Percentiles rank a stretch among this genome's conserved stretches.
These are phyloP conservation scores for Boletus vermiculosoides DNA, from an alignment of 768 basidiomycete species.

Conservation along the genomic window DNA sequence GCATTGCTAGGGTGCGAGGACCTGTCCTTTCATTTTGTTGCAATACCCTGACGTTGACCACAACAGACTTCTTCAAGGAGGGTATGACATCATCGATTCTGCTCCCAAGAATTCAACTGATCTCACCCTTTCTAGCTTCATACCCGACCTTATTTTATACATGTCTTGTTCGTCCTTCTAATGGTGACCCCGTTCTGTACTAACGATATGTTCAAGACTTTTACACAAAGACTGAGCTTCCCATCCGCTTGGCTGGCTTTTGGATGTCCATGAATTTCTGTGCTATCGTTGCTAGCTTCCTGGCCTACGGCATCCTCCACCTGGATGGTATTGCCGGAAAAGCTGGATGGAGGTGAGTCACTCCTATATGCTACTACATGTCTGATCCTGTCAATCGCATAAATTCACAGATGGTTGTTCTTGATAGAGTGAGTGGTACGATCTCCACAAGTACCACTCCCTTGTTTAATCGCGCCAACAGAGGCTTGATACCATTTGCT, in stretches of 20 bases:
- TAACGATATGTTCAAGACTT: conserved; percentile 31
- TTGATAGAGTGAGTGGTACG: conserved; percentile 31
- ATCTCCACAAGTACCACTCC: neutral
- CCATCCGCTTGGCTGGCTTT: conserved; percentile 59
- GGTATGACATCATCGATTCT: conserved; percentile 28
- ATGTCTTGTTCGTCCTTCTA: conserved; percentile 46
- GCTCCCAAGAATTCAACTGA: neutral
- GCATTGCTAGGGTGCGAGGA: too few species aligned
- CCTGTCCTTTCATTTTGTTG: too few species aligned
- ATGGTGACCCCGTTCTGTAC: neutral
- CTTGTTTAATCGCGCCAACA: neutral
- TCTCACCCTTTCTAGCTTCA: conserved; percentile 38
- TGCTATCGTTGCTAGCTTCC: conserved; percentile 56
- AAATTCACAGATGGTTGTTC: conserved; percentile 34
- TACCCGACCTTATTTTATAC: conserved; percentile 61
- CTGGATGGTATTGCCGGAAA: conserved; percentile 9
- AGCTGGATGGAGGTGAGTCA: conserved; percentile 17
- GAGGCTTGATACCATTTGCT: conserved; percentile 42
- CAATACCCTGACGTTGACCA: neutral
- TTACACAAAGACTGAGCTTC: conserved; percentile 57
- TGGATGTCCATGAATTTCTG: conserved; percentile 61
- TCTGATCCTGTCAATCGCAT: neutral
- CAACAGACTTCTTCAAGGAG: conserved; percentile 44
- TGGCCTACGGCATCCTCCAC: conserved; percentile 59
- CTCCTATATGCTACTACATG: conserved; percentile 25